Evolutionary conservation across 768 basidiomycete species (phyloP).

Genomic region (Lentinus tigrinus): DNA sequence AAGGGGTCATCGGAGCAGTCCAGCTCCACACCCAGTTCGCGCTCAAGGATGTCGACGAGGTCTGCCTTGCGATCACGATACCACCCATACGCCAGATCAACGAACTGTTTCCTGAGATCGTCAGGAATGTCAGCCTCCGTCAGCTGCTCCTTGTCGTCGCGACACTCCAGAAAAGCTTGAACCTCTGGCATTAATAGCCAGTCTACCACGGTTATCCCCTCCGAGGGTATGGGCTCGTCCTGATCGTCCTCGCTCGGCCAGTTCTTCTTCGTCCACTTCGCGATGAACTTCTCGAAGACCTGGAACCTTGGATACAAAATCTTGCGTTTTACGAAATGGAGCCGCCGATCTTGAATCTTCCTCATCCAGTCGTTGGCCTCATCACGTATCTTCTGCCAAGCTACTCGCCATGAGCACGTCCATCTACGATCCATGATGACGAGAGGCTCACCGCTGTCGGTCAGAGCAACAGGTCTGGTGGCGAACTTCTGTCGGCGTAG

Average conservation of each 20-base stretch:
- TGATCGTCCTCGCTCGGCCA: not conserved
- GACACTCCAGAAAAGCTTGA: not conserved
- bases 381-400: not conserved
- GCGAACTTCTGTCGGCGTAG: too few relatives aligned
- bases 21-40: not conserved
- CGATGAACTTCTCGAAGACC: not conserved
- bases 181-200: not conserved
- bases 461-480: too few relatives aligned
- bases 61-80: not conserved
- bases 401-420: not conserved
- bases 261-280: not conserved
- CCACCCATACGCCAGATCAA: too few relatives aligned
- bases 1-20: not conserved
- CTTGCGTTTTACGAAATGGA: not conserved
- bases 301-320: not conserved
- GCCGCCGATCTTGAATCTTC: too few relatives aligned
- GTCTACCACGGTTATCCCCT: not conserved
- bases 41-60: not conserved
- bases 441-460: too few relatives aligned
- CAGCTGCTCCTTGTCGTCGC: not conserved
- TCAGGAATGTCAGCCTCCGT: too few relatives aligned
- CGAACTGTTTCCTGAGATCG: too few relatives aligned
- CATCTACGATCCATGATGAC: too few relatives aligned
- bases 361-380: not conserved
- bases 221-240: not conserved